A percentile compares a stretch with the other conserved stretches of the same genome.
These are phyloP conservation scores for Chrysanthemum seticuspe DNA, from an alignment of 129 eudicot species.

Conservation along the genomic window DNA sequence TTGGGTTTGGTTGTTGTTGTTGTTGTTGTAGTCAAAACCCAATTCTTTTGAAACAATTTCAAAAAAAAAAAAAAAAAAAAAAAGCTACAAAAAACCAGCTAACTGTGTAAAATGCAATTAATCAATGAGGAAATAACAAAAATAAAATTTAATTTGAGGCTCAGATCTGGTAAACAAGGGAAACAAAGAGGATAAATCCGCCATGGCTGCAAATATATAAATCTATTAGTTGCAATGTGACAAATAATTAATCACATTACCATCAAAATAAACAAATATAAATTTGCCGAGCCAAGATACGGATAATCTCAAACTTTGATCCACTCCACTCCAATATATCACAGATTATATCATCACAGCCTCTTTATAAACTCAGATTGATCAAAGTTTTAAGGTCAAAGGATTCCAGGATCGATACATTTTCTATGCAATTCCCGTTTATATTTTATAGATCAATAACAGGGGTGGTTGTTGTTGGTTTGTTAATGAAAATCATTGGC, in stretches of 20 bases:
- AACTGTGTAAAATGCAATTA: too few species aligned
- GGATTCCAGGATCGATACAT: background rate
- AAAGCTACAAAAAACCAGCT: too few species aligned
- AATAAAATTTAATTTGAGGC: background rate
- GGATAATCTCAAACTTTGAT: background rate
- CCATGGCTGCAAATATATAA: background rate
- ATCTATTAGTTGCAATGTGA: too few species aligned
- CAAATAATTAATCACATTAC: too few species aligned
- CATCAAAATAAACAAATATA: background rate
- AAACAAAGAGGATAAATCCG: background rate
- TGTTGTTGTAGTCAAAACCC: too few species aligned
- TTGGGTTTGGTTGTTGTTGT: too few species aligned
- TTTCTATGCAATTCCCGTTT: background rate
- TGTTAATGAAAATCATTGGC: background rate
- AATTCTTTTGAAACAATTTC: too few species aligned
- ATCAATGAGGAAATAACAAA: too few species aligned
- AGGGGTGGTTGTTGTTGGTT: background rate
- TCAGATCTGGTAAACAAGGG: background rate
- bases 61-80: too few species aligned
- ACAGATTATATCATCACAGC: background rate
- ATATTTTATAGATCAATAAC: too few species aligned
- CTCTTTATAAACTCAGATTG: background rate
- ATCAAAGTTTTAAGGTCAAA: background rate
- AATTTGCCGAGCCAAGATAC: constrained; percentile 1
- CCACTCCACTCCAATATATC: too few species aligned